Conservation (phyloP, 1,284 basidiomycete genomes). For the Leccinum pallidistipes region DNA sequence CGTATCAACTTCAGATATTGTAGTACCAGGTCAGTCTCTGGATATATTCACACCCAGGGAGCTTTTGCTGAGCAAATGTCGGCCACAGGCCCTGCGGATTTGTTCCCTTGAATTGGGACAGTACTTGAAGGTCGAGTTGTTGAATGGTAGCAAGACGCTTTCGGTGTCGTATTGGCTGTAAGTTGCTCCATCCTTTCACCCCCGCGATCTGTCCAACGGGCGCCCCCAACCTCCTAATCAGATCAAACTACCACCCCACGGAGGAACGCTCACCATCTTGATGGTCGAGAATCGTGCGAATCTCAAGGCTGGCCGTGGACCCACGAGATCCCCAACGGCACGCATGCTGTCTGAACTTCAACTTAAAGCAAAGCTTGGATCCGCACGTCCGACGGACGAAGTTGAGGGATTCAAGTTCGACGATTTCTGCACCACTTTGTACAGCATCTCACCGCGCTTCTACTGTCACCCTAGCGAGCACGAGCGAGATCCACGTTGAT, state of each 20-base stretch:
- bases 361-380: slow-evolving; percentile 56
- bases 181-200: slow-evolving; percentile 27
- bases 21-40: slow-evolving; percentile 63
- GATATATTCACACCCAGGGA: not conserved
- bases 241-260: slow-evolving; percentile 53
- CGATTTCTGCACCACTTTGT: no score
- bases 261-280: slow-evolving; percentile 53
- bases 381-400: slow-evolving; percentile 61
- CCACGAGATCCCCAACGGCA: slow-evolving; percentile 49
- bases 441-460: no score
- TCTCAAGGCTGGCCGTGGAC: slow-evolving; percentile 38
- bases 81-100: slow-evolving; percentile 63
- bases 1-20: slow-evolving; percentile 82
- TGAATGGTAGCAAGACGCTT: slow-evolving; percentile 61
- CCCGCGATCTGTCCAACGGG: slow-evolving; percentile 16
- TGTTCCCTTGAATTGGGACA: slow-evolving; percentile 78
- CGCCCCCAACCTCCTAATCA: slow-evolving; percentile 36
- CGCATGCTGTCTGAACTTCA: slow-evolving; percentile 62
- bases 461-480: no score
- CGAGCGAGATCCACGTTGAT: no score
- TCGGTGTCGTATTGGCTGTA: slow-evolving; percentile 77
- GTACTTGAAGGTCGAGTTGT: slow-evolving; percentile 64
- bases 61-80: not conserved
- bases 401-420: slow-evolving; percentile 59
- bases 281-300: slow-evolving; percentile 44